Base-by-base conservation (phyloP, 1,284 basidiomycete species). In the Cutaneotrichosporon cyanovorans region DNA sequence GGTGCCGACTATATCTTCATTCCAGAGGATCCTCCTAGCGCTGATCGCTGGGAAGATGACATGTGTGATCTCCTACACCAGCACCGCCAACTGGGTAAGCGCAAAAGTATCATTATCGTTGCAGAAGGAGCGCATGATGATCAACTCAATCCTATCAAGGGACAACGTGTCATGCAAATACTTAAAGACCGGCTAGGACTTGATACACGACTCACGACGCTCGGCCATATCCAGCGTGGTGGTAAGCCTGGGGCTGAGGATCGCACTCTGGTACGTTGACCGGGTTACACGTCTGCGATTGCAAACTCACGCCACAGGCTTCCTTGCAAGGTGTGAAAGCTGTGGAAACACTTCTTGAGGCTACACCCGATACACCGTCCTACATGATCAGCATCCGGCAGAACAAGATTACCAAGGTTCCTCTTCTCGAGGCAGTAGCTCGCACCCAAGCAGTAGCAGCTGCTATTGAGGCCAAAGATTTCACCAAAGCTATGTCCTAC, bases 1-100 rank as follows among this genome's bases (percentile, higher is more conserved):
- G 95, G 93, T 18, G 93, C 92, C 39, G 93, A 99, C 67, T 97
- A 92, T 67, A 81, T 97, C 57, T 97, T 97, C 73, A 92, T 98
- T 47, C 93, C 93, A 3, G 95, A 99, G 72, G 76, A 80, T 39
- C 93, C 95, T 15, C 91, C 93, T 0, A 73, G 76, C 47, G 72
- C 71, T 0, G 80, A 84, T 50, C 78, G 84, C 45, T 98, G 93
- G 93, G 86, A 92, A 62, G 80, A 85, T 49, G 80, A 85, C 59
- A 89, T 99, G 87, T 95, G 90, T 69, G 78, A 79, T n/a, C 79
- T 83, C 37, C 85, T 97, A 45, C 78, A 84, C 38, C 77, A 93
- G 86, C 92, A 97, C 71, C 85, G 93, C 53, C 77, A 81, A 53
- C 74, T 87, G 25, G 93, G 95, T 35, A 98, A 99, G 74, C 83